phyloP scores from a whole-genome alignment of 2,329 filamentous ascomycete genomes.

The Aspergillus tamarii region DNA sequence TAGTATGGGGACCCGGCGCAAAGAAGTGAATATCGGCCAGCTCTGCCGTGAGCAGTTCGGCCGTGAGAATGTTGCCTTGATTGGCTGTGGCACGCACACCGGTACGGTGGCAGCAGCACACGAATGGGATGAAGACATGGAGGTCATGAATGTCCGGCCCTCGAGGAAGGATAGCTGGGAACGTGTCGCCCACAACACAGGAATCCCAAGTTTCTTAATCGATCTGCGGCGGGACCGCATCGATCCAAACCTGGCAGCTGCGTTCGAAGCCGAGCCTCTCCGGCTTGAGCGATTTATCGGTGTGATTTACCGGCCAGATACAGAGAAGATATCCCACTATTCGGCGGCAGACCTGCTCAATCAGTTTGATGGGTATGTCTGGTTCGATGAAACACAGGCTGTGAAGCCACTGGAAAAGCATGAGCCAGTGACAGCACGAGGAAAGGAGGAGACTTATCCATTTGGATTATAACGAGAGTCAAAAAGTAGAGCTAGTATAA shows the following conservation, averaged over 20 bases:
- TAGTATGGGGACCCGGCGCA: constrained; percentile 49
- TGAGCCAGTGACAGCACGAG: constrained; percentile 48
- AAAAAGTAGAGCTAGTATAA: background rate
- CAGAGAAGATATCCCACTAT: constrained; percentile 55
- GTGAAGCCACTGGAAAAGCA: constrained; percentile 51
- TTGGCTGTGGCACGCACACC: constrained; percentile 54
- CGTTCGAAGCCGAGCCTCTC: constrained; percentile 37
- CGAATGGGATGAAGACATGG: constrained; percentile 56
- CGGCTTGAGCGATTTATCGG: constrained; percentile 57
- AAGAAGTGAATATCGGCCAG: constrained; percentile 58
- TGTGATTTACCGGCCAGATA: constrained; percentile 56
- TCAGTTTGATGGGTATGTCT: constrained; percentile 56
- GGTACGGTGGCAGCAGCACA: constrained; percentile 58
- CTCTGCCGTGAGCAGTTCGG: constrained; percentile 53
- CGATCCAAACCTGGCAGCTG: constrained; percentile 39
- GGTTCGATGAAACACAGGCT: constrained; percentile 53
- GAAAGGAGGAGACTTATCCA: constrained; percentile 55
- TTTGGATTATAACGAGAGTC: constrained; percentile 47
- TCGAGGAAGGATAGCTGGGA: constrained; percentile 55
- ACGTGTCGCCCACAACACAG: constrained; percentile 52
- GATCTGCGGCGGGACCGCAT: constrained; percentile 48
- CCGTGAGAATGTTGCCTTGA: constrained; percentile 44
- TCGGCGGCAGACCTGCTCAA: constrained; percentile 49
- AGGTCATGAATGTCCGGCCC: constrained; percentile 53
- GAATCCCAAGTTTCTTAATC: constrained; percentile 49